These are phyloP conservation scores for Secale cereale DNA, from an alignment of 176 grass and related monocot genomes.

Conservation along the genomic window DNA sequence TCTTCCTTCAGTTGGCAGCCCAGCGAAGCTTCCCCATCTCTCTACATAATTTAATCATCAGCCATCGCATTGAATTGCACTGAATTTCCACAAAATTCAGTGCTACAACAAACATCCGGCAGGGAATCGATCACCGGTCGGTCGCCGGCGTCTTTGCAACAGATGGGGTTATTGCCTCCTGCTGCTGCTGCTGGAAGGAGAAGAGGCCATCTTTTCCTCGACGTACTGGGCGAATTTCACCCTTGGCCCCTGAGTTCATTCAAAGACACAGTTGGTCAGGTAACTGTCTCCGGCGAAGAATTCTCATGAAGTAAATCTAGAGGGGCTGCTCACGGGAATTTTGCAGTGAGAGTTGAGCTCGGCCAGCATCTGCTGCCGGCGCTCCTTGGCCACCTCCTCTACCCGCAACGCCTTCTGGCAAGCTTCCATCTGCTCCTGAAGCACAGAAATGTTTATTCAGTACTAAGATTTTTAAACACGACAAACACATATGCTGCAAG, in stretches of 20 bases:
- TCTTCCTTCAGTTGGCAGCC: neutral
- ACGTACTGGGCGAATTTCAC: slow-evolving; percentile 51
- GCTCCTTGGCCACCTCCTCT: slow-evolving; percentile 57
- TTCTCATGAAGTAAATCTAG: neutral
- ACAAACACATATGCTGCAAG: neutral
- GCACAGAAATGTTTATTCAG: neutral
- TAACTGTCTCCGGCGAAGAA: neutral
- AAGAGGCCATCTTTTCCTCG: slow-evolving; percentile 27
- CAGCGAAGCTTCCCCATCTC: neutral
- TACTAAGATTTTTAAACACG: neutral
- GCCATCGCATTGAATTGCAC: neutral
- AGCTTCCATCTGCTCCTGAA: slow-evolving; percentile 33
- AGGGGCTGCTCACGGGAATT: slow-evolving; percentile 43
- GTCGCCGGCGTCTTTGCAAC: neutral
- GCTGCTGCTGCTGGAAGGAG: neutral
- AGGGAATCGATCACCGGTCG: neutral
- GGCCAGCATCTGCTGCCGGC: slow-evolving; percentile 54
- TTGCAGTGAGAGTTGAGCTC: slow-evolving; percentile 67
- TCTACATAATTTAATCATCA: neutral
- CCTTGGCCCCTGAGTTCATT: slow-evolving; percentile 49
- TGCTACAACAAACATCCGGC: neutral
- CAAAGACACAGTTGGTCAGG: neutral
- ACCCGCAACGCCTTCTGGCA: slow-evolving; percentile 40
- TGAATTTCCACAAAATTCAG: neutral
- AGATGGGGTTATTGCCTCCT: neutral